Base-by-base conservation (phyloP, 179 eudicot genomes). In the Corrigiola litoralis region DNA sequence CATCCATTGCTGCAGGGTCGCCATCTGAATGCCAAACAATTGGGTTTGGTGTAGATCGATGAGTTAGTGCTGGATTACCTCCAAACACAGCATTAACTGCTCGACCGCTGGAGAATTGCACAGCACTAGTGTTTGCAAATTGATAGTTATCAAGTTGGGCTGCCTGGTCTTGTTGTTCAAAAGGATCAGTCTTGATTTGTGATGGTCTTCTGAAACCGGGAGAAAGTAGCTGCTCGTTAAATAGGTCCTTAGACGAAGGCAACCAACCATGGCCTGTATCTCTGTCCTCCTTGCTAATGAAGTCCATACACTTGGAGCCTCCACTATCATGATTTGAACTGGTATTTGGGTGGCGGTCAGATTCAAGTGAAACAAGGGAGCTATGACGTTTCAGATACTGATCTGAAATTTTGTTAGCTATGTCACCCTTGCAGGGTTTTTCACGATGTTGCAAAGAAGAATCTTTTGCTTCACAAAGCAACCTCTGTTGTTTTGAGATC, bases 1-100 rank as follows among this genome's bases (percentile, higher is more conserved):
- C 82, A 73, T 88, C 96, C 90, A 85, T 74, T 5, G 92, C 85
- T 51, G 80, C 86, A 58, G 90, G 84, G 56, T 95, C 95, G 71
- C 96, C 97, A 84, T 95, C 99, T 61, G 86, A 81, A 64, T 79
- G 76, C 86, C 89, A 87, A 52, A 71, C 61, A 50, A 70, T 66
- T 54, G 83, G 89, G 72, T 59, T 73, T 38, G 71, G 62, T 36
- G 65, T 13, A 69, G 78, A 64, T 63, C 82, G 50, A 56, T 59
- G 48, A 68, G 47, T 58, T 48, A 69, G 63, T 40, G 71, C 62
- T 54, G 68, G 67, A 49, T 81, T 85, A 69, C 86, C 84, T 58
- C 81, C 84, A 37, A 71, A 77, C 42, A 71, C 67, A 66, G 50
- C 54, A 74, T 53, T 64, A 38, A 41, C 14, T 34, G 58, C 29